These are phyloP conservation scores for Papilionanthe hybrid DNA, from an alignment of 116 monocot species.

Conservation along the genomic window DNA sequence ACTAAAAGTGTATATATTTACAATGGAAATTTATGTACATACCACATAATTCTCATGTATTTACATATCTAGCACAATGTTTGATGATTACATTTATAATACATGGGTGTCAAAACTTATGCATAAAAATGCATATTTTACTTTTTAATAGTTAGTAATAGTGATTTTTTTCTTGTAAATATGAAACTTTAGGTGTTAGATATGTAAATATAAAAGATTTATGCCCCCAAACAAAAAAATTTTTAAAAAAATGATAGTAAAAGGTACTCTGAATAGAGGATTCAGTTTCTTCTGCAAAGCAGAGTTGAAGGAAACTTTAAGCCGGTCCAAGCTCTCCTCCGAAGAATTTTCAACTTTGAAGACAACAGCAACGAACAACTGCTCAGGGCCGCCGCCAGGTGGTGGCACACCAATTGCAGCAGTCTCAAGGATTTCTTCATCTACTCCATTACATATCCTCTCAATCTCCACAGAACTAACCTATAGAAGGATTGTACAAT, in stretches of 20 bases:
- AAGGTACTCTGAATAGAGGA: slow-evolving; percentile 79
- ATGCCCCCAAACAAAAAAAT: background rate
- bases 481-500: slow-evolving; percentile 17
- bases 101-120: too few species aligned
- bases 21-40: background rate
- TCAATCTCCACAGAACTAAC: slow-evolving; percentile 97
- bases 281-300: slow-evolving; percentile 81
- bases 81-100: too few species aligned
- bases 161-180: too few species aligned
- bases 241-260: background rate
- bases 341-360: slow-evolving; percentile 45
- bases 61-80: too few species aligned
- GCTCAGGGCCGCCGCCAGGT: slow-evolving; percentile 82
- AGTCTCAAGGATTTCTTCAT: slow-evolving; percentile 69
- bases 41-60: too few species aligned
- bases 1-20: too few species aligned
- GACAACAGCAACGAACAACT: slow-evolving; percentile 67
- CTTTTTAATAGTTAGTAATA: too few species aligned
- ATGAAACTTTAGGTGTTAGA: too few species aligned
- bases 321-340: slow-evolving; percentile 34
- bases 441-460: slow-evolving; percentile 68
- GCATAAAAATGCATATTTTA: too few species aligned
- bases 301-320: slow-evolving; percentile 57
- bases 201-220: too few species aligned
- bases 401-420: slow-evolving; percentile 89